These are phyloP conservation scores for Dittrichia graveolens DNA, from an alignment of 129 eudicot species.

Conservation along the genomic window DNA sequence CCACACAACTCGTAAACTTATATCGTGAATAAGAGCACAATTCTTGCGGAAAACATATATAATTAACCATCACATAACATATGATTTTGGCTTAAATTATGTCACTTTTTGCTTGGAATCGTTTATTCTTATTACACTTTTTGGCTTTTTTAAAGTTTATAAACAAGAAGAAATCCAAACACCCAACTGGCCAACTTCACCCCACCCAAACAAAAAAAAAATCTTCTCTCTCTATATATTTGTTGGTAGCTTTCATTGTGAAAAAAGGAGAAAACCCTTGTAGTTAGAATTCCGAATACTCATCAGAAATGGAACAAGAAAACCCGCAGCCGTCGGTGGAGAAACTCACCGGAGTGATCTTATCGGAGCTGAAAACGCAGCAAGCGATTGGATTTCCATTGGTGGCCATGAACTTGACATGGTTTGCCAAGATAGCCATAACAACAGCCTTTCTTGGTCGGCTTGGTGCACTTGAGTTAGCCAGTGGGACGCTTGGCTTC, in stretches of 20 bases:
- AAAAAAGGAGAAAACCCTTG: not conserved
- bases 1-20: not conserved
- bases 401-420: constrained; percentile 66
- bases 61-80: not conserved
- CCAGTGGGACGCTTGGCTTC: constrained; percentile 79
- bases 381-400: constrained; percentile 57
- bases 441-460: constrained; percentile 84
- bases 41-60: not conserved
- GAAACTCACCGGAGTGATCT: constrained; percentile 20
- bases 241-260: constrained; percentile 9
- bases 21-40: not conserved
- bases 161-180: constrained; percentile 45
- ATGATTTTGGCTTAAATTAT: not conserved
- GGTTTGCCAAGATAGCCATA: constrained; percentile 75
- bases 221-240: constrained; percentile 2
- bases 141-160: not conserved
- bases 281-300: not conserved
- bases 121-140: not conserved
- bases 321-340: constrained; percentile 26
- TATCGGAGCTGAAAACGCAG: constrained; percentile 66
- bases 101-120: not conserved
- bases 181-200: constrained; percentile 26
- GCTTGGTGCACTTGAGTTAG: constrained; percentile 82
- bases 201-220: not conserved
- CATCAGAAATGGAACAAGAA: constrained; percentile 34